phyloP scores from a whole-genome alignment of 225 moss, liverwort and hornwort species.

The Sphagnum contortum region DNA sequence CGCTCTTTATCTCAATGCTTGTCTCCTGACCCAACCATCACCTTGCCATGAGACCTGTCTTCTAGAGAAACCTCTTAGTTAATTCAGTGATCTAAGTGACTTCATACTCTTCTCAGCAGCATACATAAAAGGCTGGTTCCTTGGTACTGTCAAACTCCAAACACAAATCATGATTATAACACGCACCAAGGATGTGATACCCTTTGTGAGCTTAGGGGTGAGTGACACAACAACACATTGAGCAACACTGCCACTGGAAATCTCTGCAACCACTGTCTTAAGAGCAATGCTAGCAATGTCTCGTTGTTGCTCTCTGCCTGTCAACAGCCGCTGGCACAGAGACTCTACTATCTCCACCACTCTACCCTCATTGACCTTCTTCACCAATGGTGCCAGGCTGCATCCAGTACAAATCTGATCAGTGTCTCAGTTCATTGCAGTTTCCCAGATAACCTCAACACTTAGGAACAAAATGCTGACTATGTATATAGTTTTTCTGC shows the following conservation, averaged over 20 bases:
- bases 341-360: conserved; percentile 94
- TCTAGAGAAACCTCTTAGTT: no score
- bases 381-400: conserved; percentile 98
- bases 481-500: no score
- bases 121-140: no score
- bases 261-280: conserved; percentile 97
- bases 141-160: no score
- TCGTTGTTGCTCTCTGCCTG: conserved; percentile 96
- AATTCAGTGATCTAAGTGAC: no score
- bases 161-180: no score
- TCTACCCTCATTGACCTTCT: conserved; percentile 94
- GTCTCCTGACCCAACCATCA: conserved; percentile 66
- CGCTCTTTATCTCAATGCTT: conserved; percentile 96
- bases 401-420: conserved; percentile 12
- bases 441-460: no score
- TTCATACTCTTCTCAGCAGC: no score
- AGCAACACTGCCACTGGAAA: conserved; percentile 85
- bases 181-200: conserved; percentile 75
- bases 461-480: no score
- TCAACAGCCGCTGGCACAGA: conserved; percentile 74
- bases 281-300: conserved; percentile 99
- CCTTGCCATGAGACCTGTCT: background rate
- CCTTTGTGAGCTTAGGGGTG: conserved; percentile 93
- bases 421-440: background rate
- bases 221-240: conserved; percentile 87